Base-by-base conservation (phyloP, 306 rosid genomes). In the Begonia fuchsioides region DNA sequence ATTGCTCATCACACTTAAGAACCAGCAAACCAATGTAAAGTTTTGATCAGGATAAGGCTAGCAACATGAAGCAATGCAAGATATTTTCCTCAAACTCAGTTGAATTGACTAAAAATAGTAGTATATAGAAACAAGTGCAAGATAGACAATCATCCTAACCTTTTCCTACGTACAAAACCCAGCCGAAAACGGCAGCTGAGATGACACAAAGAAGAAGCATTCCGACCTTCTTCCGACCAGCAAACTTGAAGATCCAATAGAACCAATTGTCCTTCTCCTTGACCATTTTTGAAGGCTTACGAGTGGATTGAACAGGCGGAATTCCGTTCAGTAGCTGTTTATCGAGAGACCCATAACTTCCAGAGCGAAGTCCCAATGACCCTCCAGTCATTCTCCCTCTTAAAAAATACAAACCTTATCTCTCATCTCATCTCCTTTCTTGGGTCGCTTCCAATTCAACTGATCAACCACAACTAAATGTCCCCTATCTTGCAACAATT, bases 101-200 rank as follows among this genome's bases (percentile, higher is more conserved):
- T 26, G 35, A 26, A 4, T 26, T 26, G 8, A 26, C 35, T 26
- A 4, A 26, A 26, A 26, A 26, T 4, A 8, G 35, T 6, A 3
- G 35, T 26, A 8, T 12, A 63, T 14, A 5, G 0, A 49, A 49
- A 55, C 17, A 40, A 51, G 38, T 18, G 41, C 11, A 14, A 14
- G 56, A 9, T n/a, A 62, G 47, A 50, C 16, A 14, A 43, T n/a
- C 26, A 40, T 48, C 52, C 55, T 50, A 53, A 86, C 96, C 96
- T 82, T 87, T 87, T 57, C 84, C 94, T 1, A 87, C 76, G 60
- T 70, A 82, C 57, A 87, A 58, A 62, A 87, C 96, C 87, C 83
- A 82, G 57, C 71, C 52, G 76, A 82, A 87, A 70, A 79, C 90
- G 26, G 57, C 84, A 11, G 90, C 90, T 17, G 96, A 87, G 56